Conservation (phyloP, 495 filamentous ascomycete genomes). For the Annulohypoxylon stygium region DNA sequence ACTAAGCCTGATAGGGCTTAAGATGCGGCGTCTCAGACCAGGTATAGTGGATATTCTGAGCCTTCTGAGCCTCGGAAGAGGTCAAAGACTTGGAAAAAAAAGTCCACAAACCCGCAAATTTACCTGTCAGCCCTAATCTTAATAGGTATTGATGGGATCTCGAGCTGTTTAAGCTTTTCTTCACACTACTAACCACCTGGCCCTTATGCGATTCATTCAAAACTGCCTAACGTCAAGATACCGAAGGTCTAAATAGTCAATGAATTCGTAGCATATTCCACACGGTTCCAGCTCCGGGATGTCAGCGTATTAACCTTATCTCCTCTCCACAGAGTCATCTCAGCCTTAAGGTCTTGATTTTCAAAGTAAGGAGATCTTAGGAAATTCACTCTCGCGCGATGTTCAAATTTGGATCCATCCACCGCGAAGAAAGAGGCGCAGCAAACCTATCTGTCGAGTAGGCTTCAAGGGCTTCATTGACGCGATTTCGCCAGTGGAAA, state of each 20-base stretch:
- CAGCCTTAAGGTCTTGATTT: conserved; percentile 14
- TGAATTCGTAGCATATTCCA: not conserved
- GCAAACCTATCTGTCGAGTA: conserved; percentile 15
- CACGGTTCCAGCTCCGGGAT: not conserved
- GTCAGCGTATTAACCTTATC: conserved; percentile 8
- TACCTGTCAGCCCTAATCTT: not conserved
- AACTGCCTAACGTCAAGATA: not conserved
- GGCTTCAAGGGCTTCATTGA: conserved; percentile 9
- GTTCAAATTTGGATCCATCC: conserved; percentile 15
- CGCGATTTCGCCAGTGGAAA: conserved; percentile 24
- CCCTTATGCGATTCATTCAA: not conserved
- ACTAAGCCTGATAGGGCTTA: conserved; percentile 27
- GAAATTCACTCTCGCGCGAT: conserved; percentile 1
- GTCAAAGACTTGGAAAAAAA: conserved; percentile 3
- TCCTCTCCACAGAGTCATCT: not conserved
- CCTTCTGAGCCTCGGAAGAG: conserved; percentile 14
- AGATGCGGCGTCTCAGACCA: conserved; percentile 13
- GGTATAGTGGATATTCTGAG: conserved; percentile 19
- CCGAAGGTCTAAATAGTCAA: not conserved
- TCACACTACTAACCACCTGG: not conserved
- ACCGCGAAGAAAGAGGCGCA: conserved; percentile 18
- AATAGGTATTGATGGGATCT: not conserved
- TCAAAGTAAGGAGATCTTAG: conserved; percentile 16
- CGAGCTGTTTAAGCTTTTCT: conserved; percentile 12
- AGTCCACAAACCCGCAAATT: conserved; percentile 1